Percentiles rank a stretch among this genome's conserved stretches.
phyloP scores from a whole-genome alignment of 1,139 yeast genomes.

The Yamadazyma blattariae region DNA sequence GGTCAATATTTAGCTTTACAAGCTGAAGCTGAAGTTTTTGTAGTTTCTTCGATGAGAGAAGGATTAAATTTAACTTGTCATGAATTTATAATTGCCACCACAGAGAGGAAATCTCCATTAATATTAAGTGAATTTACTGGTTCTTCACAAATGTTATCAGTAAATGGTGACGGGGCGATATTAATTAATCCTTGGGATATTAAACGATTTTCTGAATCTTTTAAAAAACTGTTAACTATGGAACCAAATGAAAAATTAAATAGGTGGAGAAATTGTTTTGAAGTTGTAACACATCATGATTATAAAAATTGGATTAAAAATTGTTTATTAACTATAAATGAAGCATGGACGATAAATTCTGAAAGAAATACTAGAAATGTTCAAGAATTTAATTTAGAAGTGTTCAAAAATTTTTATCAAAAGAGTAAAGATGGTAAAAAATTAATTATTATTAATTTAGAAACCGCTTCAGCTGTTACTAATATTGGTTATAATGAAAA shows the following conservation, averaged over 20 bases:
- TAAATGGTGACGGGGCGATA: slow-evolving; percentile 60
- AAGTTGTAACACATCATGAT: slow-evolving; percentile 62
- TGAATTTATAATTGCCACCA: slow-evolving; percentile 81
- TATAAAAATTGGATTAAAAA: slow-evolving; percentile 71
- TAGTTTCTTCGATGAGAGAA: slow-evolving; percentile 89
- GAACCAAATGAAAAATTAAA: slow-evolving; percentile 48
- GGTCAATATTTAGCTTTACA: slow-evolving; percentile 85
- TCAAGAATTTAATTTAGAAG: slow-evolving; percentile 23
- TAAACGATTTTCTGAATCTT: slow-evolving; percentile 59
- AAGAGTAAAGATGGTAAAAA: slow-evolving; percentile 37
- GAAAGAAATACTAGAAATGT: slow-evolving; percentile 24
- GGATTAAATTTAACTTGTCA: slow-evolving; percentile 97
- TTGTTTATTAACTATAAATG: slow-evolving; percentile 54
- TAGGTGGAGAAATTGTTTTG: slow-evolving; percentile 63
- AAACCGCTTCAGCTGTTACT: slow-evolving; percentile 33
- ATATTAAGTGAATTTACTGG: slow-evolving; percentile 93
- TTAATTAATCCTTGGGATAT: slow-evolving; percentile 91
- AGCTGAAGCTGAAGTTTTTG: slow-evolving; percentile 82
- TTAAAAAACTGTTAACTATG: slow-evolving; percentile 66
- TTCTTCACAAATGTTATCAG: slow-evolving; percentile 68
- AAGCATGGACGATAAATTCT: slow-evolving; percentile 62
- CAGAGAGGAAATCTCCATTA: slow-evolving; percentile 73
- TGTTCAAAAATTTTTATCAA: slow-evolving; percentile 37
- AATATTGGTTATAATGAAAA: slow-evolving; percentile 17
- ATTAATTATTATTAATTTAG: slow-evolving; percentile 56